Evolutionary conservation across 2,329 filamentous ascomycete species (phyloP).

Genomic region (Colletotrichum sidae): DNA sequence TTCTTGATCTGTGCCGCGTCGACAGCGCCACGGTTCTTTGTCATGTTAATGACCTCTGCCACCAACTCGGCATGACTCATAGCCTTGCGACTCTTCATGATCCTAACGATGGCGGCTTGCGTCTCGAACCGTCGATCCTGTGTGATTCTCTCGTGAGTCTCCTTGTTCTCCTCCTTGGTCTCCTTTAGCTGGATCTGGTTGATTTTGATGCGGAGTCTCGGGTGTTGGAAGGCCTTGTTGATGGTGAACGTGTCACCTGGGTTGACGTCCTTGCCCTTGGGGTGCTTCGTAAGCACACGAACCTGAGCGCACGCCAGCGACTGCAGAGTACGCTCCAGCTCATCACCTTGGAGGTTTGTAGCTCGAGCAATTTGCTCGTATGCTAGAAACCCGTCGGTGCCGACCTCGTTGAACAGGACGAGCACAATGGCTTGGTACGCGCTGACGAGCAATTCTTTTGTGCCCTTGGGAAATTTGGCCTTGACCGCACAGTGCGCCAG

Average conservation of each 20-base stretch:
- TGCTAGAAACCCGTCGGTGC: conserved; percentile 70
- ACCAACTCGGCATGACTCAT: conserved; percentile 91
- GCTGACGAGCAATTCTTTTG: conserved; percentile 90
- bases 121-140: conserved; percentile 95
- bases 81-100: conserved; percentile 94
- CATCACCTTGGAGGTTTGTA: conserved; percentile 79
- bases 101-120: conserved; percentile 94
- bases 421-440: conserved; percentile 94
- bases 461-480: conserved; percentile 81
- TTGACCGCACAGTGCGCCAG: conserved; percentile 91
- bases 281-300: conserved; percentile 85
- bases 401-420: conserved; percentile 85
- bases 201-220: conserved; percentile 94
- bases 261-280: conserved; percentile 84
- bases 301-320: conserved; percentile 93
- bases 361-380: conserved; percentile 81
- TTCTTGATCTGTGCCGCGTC: conserved; percentile 92
- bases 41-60: conserved; percentile 91
- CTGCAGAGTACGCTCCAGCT: conserved; percentile 91
- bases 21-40: conserved; percentile 85
- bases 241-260: conserved; percentile 85
- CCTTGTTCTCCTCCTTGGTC: conserved; percentile 93
- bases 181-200: conserved; percentile 99
- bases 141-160: conserved; percentile 89
- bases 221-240: conserved; percentile 80